Conservation (phyloP, 73 alveolate species). For the Paramecium biaurelia region DNA sequence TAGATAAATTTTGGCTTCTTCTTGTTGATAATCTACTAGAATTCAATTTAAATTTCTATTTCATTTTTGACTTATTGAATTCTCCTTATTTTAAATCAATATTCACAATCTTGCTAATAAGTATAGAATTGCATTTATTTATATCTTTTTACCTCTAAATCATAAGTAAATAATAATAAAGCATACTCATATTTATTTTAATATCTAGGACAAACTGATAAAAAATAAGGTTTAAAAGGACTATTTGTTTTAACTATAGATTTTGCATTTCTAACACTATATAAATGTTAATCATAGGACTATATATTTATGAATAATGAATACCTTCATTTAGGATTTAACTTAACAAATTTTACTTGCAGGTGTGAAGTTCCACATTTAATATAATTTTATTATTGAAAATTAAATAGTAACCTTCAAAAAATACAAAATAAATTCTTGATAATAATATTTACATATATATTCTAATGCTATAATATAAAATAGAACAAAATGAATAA, state of each 20-base stretch:
- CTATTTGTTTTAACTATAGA: background rate
- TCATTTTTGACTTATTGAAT: background rate
- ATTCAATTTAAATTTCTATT: background rate
- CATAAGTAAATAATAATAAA: background rate
- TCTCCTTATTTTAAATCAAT: background rate
- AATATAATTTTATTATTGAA: background rate
- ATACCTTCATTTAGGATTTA: background rate
- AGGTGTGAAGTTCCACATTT: constrained; percentile 48
- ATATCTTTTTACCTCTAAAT: background rate
- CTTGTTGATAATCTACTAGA: background rate
- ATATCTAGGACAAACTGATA: background rate
- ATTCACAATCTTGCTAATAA: background rate
- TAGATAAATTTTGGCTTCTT: background rate
- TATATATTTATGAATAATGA: background rate
- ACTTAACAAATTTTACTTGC: constrained; percentile 13
- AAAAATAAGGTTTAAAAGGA: constrained; percentile 25
- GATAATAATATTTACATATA: too few species aligned
- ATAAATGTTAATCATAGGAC: background rate
- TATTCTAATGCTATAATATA: too few species aligned
- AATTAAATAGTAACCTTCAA: background rate
- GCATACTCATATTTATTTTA: constrained; percentile 32
- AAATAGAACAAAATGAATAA: background rate
- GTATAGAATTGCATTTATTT: background rate
- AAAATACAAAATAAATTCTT: background rate
- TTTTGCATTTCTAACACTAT: constrained; percentile 15